Conservation (phyloP, 176 grass and related monocot genomes). For the Coix lacrymajobi region DNA sequence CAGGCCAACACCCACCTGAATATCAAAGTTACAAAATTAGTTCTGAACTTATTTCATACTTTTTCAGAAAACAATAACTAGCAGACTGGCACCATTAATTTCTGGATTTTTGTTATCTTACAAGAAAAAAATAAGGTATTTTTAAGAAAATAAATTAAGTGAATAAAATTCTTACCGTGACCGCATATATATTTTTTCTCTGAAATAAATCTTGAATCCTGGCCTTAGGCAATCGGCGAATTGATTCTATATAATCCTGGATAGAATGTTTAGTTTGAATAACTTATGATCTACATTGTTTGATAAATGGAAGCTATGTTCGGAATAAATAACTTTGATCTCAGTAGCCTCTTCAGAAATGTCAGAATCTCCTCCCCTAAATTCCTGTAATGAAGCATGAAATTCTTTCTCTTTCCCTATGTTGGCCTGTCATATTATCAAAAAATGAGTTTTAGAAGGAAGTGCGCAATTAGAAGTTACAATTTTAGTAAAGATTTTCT, state of each 20-base stretch:
- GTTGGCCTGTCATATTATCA: slow-evolving; percentile 44
- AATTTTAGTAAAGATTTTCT: background rate
- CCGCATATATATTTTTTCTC: slow-evolving; percentile 43
- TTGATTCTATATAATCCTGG: slow-evolving; percentile 55
- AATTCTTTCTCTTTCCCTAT: slow-evolving; percentile 52
- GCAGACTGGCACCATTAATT: background rate
- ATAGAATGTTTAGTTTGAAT: background rate
- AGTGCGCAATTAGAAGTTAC: background rate
- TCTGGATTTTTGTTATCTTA: background rate
- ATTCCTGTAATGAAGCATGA: slow-evolving; percentile 46
- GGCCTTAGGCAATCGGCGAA: slow-evolving; percentile 38
- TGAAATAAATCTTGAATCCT: slow-evolving; percentile 57
- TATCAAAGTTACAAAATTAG: slow-evolving; percentile 17
- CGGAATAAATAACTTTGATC: slow-evolving; percentile 47
- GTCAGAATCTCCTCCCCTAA: slow-evolving; percentile 47
- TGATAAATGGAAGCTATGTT: background rate
- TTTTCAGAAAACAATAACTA: background rate
- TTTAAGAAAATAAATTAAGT: background rate
- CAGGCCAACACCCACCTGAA: slow-evolving; percentile 51
- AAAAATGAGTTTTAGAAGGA: background rate
- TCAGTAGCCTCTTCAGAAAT: slow-evolving; percentile 53
- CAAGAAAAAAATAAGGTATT: background rate
- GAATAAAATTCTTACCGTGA: slow-evolving; percentile 48
- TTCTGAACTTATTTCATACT: background rate
- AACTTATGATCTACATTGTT: background rate